Percentiles rank a stretch among this genome's conserved stretches.
Conservation (phyloP, 2,329 filamentous ascomycete species). For the Acrocalymma vagum region DNA sequence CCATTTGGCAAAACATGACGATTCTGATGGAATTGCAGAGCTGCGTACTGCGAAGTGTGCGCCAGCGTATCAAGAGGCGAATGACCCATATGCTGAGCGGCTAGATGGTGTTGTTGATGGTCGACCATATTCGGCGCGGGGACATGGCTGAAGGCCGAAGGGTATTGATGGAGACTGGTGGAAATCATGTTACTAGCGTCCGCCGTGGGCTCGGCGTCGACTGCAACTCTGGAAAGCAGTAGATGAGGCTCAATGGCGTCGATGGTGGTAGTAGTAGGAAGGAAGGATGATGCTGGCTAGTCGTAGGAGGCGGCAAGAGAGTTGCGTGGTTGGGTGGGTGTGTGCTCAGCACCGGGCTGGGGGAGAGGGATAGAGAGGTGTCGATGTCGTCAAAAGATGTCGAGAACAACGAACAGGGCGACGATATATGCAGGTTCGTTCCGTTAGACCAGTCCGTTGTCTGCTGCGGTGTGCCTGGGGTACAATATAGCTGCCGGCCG, state of each 20-base stretch:
- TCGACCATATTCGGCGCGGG: conserved; percentile 66
- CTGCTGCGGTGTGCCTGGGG: conserved; percentile 42
- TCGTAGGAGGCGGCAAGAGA: conserved; percentile 12
- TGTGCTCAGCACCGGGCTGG: conserved; percentile 37
- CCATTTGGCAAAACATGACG: conserved; percentile 45
- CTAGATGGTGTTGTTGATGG: conserved; percentile 54
- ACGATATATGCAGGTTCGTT: conserved; percentile 44
- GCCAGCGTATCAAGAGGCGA: conserved; percentile 72
- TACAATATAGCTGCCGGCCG: conserved; percentile 47
- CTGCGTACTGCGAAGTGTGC: conserved; percentile 73
- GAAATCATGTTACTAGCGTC: conserved; percentile 48
- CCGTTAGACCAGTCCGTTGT: conserved; percentile 36
- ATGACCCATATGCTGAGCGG: too few relatives aligned
- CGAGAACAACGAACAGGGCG: too few relatives aligned
- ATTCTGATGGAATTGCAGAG: conserved; percentile 64
- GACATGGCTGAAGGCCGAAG: conserved; percentile 46
- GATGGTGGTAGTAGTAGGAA: conserved; percentile 11
- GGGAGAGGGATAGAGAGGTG: too few relatives aligned
- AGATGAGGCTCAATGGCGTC: conserved; percentile 24
- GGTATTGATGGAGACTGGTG: conserved; percentile 49
- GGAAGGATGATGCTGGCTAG: conserved; percentile 3
- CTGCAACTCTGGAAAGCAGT: conserved; percentile 29
- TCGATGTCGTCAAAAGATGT: conserved; percentile 38
- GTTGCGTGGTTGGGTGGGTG: conserved; percentile 11
- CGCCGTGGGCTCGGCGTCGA: conserved; percentile 40